phyloP scores from a whole-genome alignment of 2,329 filamentous ascomycete species.

The Colletotrichum endophyticum region DNA sequence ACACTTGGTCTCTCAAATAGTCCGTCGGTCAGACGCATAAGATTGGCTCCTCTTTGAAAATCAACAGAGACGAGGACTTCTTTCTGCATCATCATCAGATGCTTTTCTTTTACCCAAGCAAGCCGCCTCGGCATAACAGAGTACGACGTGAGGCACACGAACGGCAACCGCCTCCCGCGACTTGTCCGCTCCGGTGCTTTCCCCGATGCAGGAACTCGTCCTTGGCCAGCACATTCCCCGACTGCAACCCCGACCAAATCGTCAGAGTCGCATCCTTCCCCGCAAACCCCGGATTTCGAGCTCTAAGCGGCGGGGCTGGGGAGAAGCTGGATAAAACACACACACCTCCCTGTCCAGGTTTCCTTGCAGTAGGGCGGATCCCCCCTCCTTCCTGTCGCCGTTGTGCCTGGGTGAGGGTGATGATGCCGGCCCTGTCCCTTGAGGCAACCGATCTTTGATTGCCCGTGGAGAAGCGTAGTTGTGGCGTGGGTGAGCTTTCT shows the following conservation, averaged over 20 bases:
- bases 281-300: constrained; percentile 13
- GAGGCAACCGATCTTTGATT: neutral
- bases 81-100: neutral
- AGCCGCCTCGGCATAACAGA: neutral
- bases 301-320: neutral
- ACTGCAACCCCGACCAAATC: neutral
- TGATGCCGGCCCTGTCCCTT: neutral
- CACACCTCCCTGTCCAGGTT: neutral
- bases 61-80: neutral
- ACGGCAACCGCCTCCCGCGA: neutral
- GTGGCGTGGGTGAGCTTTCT: neutral
- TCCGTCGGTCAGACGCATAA: neutral
- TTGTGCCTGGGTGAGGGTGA: neutral
- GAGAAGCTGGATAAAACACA: neutral
- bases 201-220: constrained; percentile 9
- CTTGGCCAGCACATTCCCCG: neutral
- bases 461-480: neutral
- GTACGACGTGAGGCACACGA: neutral
- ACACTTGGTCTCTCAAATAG: neutral
- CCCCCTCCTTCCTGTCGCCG: neutral
- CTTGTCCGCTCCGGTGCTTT: neutral
- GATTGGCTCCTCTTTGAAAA: neutral
- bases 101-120: neutral
- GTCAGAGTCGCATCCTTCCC: neutral
- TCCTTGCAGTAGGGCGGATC: neutral